These are phyloP conservation scores for Teunomyces cretensis DNA, from an alignment of 805 yeast genomes.

Conservation along the genomic window DNA sequence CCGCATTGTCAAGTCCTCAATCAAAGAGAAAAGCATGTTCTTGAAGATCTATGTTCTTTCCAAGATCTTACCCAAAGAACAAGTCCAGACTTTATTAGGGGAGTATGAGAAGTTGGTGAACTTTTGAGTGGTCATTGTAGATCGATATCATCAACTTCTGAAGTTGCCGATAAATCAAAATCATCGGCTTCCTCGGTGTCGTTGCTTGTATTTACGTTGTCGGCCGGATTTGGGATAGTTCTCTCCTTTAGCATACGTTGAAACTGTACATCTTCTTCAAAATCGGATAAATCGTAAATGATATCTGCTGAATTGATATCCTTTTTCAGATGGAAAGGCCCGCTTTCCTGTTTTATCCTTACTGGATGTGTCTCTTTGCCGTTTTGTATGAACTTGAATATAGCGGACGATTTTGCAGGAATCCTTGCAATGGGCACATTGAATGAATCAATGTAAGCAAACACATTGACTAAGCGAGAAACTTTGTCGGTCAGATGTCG, in stretches of 20 bases:
- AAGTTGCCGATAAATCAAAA: conserved; percentile 14
- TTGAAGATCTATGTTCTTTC: conserved; percentile 1
- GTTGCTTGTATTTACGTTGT: neutral
- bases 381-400: conserved; percentile 6
- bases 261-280: conserved; percentile 18
- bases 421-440: conserved; percentile 2
- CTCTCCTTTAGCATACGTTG: conserved; percentile 12
- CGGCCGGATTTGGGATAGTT: neutral
- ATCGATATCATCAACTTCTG: conserved; percentile 17
- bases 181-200: conserved; percentile 11
- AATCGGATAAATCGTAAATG: conserved; percentile 21
- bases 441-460: neutral
- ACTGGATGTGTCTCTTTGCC: neutral
- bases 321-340: neutral
- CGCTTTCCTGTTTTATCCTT: conserved; percentile 3
- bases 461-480: neutral
- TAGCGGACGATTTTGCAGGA: conserved; percentile 6
- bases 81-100: neutral
- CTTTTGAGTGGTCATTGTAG: neutral
- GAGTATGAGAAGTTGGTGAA: conserved; percentile 2
- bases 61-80: conserved; percentile 1
- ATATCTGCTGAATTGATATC: conserved; percentile 15
- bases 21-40: neutral
- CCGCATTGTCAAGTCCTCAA: neutral
- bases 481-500: neutral